Evolutionary conservation across 225 moss, liverwort and hornwort species (phyloP).

Genomic region (Straminergon stramineum): DNA sequence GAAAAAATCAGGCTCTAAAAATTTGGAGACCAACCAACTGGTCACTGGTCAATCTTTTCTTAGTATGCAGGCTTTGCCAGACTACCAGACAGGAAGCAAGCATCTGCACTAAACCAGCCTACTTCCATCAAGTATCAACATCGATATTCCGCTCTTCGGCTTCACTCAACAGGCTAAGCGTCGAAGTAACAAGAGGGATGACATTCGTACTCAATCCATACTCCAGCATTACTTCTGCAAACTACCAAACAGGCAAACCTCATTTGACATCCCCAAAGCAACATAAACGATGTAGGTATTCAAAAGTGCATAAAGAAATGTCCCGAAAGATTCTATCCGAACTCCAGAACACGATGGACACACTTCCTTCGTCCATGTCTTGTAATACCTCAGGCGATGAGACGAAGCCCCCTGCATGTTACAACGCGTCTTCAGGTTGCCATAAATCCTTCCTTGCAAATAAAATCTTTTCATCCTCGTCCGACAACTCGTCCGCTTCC

Average conservation of each 20-base stretch:
- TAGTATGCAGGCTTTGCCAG: neutral
- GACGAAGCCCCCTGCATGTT: neutral
- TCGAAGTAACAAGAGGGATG: conserved; percentile 1
- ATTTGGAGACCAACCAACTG: neutral
- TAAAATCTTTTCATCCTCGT: conserved; percentile 72
- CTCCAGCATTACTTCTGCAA: neutral
- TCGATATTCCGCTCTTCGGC: neutral
- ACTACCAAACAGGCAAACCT: neutral
- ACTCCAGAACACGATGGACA: conserved; percentile 3
- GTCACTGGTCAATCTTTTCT: neutral
- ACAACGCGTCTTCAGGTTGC: conserved; percentile 77
- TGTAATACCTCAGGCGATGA: conserved; percentile 4
- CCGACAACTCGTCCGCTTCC: conserved; percentile 42
- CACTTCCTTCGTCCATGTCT: neutral
- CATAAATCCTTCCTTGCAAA: conserved; percentile 82
- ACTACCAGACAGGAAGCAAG: neutral
- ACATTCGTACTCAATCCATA: neutral
- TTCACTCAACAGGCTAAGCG: neutral
- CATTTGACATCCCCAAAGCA: conserved; percentile 5
- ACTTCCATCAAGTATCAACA: neutral
- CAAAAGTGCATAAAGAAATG: neutral
- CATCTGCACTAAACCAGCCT: neutral
- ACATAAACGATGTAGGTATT: neutral
- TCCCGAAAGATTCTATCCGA: neutral
- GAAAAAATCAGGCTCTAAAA: conserved; percentile 18